phyloP scores from a whole-genome alignment of 2,329 filamentous ascomycete genomes.

The Keithomyces neogunnii region DNA sequence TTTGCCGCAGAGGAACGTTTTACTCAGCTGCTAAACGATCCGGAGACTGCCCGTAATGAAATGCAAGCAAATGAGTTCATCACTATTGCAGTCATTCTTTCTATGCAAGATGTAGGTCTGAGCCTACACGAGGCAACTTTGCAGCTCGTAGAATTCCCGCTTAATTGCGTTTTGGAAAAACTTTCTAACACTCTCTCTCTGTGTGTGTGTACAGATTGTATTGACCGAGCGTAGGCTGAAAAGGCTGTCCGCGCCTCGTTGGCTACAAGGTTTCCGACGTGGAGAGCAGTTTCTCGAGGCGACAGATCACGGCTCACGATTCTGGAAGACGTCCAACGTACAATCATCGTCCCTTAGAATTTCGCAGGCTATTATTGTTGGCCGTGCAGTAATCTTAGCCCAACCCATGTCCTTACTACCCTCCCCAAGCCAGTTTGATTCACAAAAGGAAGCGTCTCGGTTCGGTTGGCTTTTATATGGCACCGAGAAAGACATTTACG shows the following conservation, averaged over 20 bases:
- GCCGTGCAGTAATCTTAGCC: constrained; percentile 29
- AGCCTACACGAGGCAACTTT: background rate
- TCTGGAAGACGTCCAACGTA: constrained; percentile 24
- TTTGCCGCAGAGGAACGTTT: constrained; percentile 21
- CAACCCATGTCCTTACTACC: constrained; percentile 29
- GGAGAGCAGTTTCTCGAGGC: constrained; percentile 25
- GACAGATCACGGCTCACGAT: constrained; percentile 27
- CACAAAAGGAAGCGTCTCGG: constrained; percentile 18
- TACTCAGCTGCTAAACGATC: constrained; percentile 18
- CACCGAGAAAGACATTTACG: constrained; percentile 22
- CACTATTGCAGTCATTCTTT: constrained; percentile 27
- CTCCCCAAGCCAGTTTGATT: constrained; percentile 17
- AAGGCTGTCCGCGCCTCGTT: constrained; percentile 24
- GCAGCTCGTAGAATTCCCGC: background rate
- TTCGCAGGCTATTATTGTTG: constrained; percentile 31
- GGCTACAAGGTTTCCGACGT: constrained; percentile 28
- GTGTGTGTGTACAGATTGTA: constrained; percentile 20
- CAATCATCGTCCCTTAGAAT: constrained; percentile 25
- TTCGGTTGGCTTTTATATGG: constrained; percentile 33
- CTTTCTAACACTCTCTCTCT: background rate
- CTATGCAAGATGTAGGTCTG: constrained; percentile 29
- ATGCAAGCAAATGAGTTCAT: constrained; percentile 23
- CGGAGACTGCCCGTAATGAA: constrained; percentile 12
- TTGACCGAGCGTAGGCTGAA: constrained; percentile 27
- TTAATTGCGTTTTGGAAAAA: background rate